Percentiles rank a stretch among this genome's conserved stretches.
These are phyloP conservation scores for Epithemia pelagica DNA, from an alignment of 108 stramenopile species.

Conservation along the genomic window DNA sequence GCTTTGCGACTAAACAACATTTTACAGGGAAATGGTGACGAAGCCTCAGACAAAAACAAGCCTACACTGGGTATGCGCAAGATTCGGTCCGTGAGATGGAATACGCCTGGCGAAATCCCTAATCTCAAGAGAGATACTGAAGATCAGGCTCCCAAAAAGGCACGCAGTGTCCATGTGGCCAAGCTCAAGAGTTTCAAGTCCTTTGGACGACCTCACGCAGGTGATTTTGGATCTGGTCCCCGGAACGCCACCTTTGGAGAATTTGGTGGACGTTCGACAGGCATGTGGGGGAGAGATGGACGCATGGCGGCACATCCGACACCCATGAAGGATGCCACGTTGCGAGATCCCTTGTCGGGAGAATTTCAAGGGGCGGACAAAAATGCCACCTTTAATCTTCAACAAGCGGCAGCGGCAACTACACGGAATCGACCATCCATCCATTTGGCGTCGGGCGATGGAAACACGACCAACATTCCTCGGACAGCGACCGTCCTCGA, in stretches of 20 bases:
- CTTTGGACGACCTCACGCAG: slow-evolving; percentile 52
- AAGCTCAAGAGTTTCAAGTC: slow-evolving; percentile 43
- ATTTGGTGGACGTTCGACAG: slow-evolving; percentile 26
- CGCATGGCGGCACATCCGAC: slow-evolving; percentile 35
- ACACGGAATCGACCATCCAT: background rate
- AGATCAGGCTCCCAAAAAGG: slow-evolving; percentile 1
- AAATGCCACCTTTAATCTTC: slow-evolving; percentile 39
- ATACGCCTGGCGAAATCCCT: background rate
- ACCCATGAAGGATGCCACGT: slow-evolving; percentile 22
- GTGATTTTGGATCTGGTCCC: slow-evolving; percentile 40
- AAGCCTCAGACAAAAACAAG: slow-evolving; percentile 4
- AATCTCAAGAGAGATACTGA: slow-evolving; percentile 2
- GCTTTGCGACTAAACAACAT: slow-evolving; percentile 37
- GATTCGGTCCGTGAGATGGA: slow-evolving; percentile 43
- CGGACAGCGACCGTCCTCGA: slow-evolving; percentile 51
- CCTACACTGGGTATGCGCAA: slow-evolving; percentile 19
- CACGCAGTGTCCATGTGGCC: background rate
- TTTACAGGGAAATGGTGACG: slow-evolving; percentile 16
- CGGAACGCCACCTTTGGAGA: slow-evolving; percentile 60
- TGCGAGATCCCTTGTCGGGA: background rate
- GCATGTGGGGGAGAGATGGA: slow-evolving; percentile 50
- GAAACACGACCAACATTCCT: slow-evolving; percentile 17
- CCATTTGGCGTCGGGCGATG: background rate
- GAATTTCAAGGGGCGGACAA: slow-evolving; percentile 12
- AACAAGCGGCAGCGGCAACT: background rate